Evolutionary conservation across 1,284 basidiomycete species (phyloP).

Genomic region (Wolfiporia cocos): DNA sequence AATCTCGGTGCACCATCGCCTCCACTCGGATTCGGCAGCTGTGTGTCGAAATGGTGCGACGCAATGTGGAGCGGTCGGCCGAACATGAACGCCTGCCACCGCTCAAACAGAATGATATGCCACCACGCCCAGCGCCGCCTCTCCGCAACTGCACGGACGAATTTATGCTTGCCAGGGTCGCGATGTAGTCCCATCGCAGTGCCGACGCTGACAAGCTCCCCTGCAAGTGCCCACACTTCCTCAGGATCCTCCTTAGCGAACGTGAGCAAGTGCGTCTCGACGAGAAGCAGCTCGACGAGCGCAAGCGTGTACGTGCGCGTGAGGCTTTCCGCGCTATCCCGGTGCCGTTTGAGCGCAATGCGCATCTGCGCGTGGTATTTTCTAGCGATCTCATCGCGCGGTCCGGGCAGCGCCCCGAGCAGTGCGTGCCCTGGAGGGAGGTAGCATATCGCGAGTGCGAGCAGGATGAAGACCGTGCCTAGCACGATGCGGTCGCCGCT

Average conservation of each 20-base stretch:
- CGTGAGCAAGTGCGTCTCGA: conserved; percentile 64
- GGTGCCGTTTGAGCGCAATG: conserved; percentile 56
- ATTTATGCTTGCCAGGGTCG: conserved; percentile 68
- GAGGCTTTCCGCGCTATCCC: conserved; percentile 36
- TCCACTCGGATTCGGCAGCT: conserved; percentile 60
- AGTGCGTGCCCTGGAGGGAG: conserved; percentile 59
- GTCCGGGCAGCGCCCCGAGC: conserved; percentile 39
- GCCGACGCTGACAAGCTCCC: conserved; percentile 65
- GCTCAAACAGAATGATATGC: conserved; percentile 73
- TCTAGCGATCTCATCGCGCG: conserved; percentile 48
- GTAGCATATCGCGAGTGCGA: conserved; percentile 67
- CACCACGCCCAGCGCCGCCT: conserved; percentile 82
- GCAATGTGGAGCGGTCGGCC: conserved; percentile 70
- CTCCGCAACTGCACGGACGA: conserved; percentile 62
- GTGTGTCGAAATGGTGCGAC: conserved; percentile 76
- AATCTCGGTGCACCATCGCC: no score
- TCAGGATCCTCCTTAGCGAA: conserved; percentile 70
- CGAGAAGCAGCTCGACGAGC: conserved; percentile 65
- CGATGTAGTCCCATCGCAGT: conserved; percentile 79
- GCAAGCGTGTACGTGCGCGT: conserved; percentile 57
- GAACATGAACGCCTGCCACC: conserved; percentile 83
- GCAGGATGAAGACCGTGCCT: conserved; percentile 62
- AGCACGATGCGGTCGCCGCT: conserved; percentile 63
- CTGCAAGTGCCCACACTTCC: conserved; percentile 69
- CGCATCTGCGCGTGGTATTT: conserved; percentile 66